Conservation (phyloP, 2,329 filamentous ascomycete genomes). For the Ascochyta koolunga region DNA sequence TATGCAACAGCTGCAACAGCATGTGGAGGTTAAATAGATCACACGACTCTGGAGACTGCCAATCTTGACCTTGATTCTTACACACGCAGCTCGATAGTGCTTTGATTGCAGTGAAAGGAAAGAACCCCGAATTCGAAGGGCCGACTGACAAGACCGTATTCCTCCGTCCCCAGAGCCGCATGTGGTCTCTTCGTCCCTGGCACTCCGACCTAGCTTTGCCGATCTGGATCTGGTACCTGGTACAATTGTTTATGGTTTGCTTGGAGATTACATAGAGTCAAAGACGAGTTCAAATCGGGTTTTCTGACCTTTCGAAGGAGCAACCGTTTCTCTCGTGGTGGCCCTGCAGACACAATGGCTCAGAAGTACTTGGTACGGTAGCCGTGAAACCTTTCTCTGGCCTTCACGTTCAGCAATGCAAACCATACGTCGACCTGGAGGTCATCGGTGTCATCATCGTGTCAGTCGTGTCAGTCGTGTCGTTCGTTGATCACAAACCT, state of each 20-base stretch:
- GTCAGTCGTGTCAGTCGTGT: not conserved
- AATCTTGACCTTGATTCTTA: not conserved
- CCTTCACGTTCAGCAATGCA: not conserved
- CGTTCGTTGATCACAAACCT: not conserved
- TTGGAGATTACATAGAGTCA: not conserved
- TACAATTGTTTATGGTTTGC: not conserved
- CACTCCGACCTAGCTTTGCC: not conserved
- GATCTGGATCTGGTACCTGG: not conserved
- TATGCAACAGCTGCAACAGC: not conserved
- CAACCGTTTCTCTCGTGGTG: not conserved
- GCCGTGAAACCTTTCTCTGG: not conserved
- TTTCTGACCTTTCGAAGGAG: not conserved
- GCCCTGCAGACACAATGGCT: not conserved
- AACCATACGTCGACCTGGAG: not conserved
- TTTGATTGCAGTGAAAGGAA: conserved; percentile 1
- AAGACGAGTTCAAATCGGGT: not conserved
- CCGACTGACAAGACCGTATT: not conserved
- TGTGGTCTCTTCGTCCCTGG: not conserved
- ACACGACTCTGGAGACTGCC: not conserved
- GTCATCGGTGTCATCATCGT: not conserved
- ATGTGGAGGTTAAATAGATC: not conserved
- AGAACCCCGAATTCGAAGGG: not conserved
- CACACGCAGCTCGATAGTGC: not conserved
- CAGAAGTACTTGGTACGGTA: no score
- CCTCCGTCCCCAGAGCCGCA: not conserved